Base-by-base conservation (phyloP, 768 basidiomycete species). In the Agaricus subrufescens region DNA sequence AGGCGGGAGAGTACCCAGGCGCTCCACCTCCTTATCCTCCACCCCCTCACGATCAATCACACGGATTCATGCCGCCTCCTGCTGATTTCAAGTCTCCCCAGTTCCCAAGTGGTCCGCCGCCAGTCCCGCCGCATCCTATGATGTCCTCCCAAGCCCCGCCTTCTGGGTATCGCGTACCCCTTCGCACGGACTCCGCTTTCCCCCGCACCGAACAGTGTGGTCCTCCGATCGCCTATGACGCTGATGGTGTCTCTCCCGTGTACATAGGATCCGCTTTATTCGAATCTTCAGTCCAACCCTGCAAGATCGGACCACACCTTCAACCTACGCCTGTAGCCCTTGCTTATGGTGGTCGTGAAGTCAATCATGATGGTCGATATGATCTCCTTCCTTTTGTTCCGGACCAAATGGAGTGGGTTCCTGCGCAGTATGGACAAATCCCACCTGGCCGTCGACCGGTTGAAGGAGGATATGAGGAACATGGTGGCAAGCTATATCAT, bases 211-310 rank as follows among this genome's bases (percentile, higher is more conserved):
- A 70, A 2, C 70, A 78, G 56, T 67, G 77, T 37, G 83, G 82
- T 19, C 69, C 58, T 1, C 79, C 88, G 0, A 77, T 82, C 1
- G 81, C 78, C 62, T 62, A 68, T 38, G 89, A 93, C 63, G 67
- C 72, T 1, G 82, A 87, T 62, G 81, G 82, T 1, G 57, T 61
- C 26, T 77, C 79, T 1, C 85, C 85, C 4, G 65, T 91, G 57
- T 94, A 77, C 71, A 61, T 94, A 31, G 91, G 89, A 12, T 88
- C 87, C 4, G 91, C 89, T 10, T 70, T 91, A 46, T 74, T 91
- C 65, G 74, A 72, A 54, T 71, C 74, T 58, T 82, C 84, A 0
- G 87, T 91, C 2, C 90, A 93, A 57, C 91, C 91, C 3, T 92
- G 91, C 80, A 94, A 93, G 74, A 81, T 92, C 62, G 82, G 74